These are phyloP conservation scores for Penicillium olsonii DNA, from an alignment of 2,329 filamentous ascomycete genomes.

Conservation along the genomic window DNA sequence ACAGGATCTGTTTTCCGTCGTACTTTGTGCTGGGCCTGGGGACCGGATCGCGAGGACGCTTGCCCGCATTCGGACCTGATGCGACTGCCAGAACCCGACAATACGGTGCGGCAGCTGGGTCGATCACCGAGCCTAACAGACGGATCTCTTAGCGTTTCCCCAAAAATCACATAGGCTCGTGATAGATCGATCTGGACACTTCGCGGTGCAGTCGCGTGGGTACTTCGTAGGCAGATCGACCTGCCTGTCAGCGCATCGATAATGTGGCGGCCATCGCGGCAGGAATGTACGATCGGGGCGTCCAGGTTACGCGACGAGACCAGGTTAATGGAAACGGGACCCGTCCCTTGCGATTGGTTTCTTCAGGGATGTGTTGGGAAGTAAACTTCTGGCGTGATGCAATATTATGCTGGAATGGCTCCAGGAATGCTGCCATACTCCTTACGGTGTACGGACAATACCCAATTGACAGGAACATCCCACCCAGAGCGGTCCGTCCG, in stretches of 20 bases:
- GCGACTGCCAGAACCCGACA: constrained; percentile 29
- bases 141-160: constrained; percentile 2
- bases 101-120: constrained; percentile 24
- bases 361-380: neutral
- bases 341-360: neutral
- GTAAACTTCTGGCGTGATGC: constrained; percentile 1
- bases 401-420: constrained; percentile 8
- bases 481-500: no score
- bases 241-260: constrained; percentile 3
- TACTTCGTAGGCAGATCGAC: neutral
- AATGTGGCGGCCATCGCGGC: constrained; percentile 4
- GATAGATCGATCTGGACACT: constrained; percentile 10
- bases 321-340: neutral
- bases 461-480: neutral
- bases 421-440: constrained; percentile 1
- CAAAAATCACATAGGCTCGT: neutral
- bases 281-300: neutral
- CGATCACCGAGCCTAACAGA: constrained; percentile 15
- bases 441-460: neutral
- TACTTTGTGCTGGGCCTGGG: neutral
- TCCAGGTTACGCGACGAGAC: neutral
- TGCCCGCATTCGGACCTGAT: constrained; percentile 3
- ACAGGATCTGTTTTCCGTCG: constrained; percentile 5
- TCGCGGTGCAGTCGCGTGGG: neutral
- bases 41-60: constrained; percentile 7